These are phyloP conservation scores for Rhynchospora pubera DNA, from an alignment of 176 grass and related monocot genomes.

Conservation along the genomic window DNA sequence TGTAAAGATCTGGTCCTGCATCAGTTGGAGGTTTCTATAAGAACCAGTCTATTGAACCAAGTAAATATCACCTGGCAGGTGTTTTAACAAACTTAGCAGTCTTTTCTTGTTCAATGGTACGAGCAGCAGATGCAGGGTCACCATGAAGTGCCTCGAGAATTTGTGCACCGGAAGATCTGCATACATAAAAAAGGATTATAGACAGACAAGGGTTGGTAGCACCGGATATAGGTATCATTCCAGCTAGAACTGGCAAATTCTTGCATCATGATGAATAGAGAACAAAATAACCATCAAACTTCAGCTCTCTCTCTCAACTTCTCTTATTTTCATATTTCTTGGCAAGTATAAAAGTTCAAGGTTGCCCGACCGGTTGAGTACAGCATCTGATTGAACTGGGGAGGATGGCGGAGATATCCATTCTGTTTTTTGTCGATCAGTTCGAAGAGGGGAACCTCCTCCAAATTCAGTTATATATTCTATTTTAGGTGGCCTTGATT, in stretches of 20 bases:
- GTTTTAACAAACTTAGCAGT: conserved; percentile 69
- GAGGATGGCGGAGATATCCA: conserved; percentile 89
- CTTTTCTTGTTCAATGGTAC: conserved; percentile 88
- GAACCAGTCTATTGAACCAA: background rate
- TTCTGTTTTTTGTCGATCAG: conserved; percentile 39
- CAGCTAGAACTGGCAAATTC: background rate
- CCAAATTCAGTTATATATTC: conserved; percentile 99
- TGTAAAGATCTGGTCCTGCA: too few relatives aligned
- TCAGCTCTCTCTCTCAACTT: background rate
- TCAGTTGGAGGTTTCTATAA: too few relatives aligned
- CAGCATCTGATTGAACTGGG: conserved; percentile 67
- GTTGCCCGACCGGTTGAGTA: conserved; percentile 82
- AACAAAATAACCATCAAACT: background rate
- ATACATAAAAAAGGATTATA: conserved; percentile 46
- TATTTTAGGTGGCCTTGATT: conserved; percentile 65
- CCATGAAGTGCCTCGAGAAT: conserved; percentile 99
- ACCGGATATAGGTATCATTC: background rate
- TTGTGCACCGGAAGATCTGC: conserved; percentile 44
- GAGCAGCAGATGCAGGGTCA: conserved; percentile 81
- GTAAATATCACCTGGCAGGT: conserved; percentile 44
- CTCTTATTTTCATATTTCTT: conserved; percentile 49
- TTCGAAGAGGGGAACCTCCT: conserved; percentile 44
- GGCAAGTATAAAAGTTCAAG: conserved; percentile 72
- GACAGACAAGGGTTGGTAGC: conserved; percentile 17
- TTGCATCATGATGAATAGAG: conserved; percentile 14